These are phyloP conservation scores for Melampsora abietis-canadensis DNA, from an alignment of 1,284 basidiomycete species.

Conservation along the genomic window DNA sequence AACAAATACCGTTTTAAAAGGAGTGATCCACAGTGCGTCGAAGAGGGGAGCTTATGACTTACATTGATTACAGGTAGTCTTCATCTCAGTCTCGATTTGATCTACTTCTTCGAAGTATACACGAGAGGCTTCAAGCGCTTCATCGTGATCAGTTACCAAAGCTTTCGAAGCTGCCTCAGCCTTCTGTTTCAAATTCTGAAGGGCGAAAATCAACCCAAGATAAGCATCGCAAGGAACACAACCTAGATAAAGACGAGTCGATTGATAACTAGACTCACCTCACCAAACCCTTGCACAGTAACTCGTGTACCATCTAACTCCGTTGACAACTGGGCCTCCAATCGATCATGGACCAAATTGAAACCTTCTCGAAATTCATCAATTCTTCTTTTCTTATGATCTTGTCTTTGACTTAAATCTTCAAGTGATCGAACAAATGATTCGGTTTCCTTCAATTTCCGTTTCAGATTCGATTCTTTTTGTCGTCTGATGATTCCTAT, in stretches of 20 bases:
- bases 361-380: slow-evolving; percentile 23
- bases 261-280: slow-evolving; percentile 2
- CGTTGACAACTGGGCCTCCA: slow-evolving; percentile 2
- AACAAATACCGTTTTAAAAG: not conserved
- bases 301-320: slow-evolving; percentile 17
- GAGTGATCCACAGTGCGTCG: not conserved
- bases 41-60: not conserved
- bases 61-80: slow-evolving; percentile 2
- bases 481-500: slow-evolving; percentile 32
- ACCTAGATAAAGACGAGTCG: too few relatives aligned
- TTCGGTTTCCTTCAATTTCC: slow-evolving; percentile 23
- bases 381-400: slow-evolving; percentile 20
- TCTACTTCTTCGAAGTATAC: not conserved
- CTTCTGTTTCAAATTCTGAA: not conserved
- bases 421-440: slow-evolving; percentile 16
- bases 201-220: not conserved
- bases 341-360: slow-evolving; percentile 5
- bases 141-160: not conserved
- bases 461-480: slow-evolving; percentile 14
- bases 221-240: not conserved
- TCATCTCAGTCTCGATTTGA: not conserved
- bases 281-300: slow-evolving; percentile 19
- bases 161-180: not conserved
- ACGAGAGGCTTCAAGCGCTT: not conserved
- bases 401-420: slow-evolving; percentile 35